Percentiles rank a stretch among this genome's conserved stretches.
Evolutionary conservation across 1,284 basidiomycete species (phyloP).

Genomic region (Cryptococcus depauperatus): DNA sequence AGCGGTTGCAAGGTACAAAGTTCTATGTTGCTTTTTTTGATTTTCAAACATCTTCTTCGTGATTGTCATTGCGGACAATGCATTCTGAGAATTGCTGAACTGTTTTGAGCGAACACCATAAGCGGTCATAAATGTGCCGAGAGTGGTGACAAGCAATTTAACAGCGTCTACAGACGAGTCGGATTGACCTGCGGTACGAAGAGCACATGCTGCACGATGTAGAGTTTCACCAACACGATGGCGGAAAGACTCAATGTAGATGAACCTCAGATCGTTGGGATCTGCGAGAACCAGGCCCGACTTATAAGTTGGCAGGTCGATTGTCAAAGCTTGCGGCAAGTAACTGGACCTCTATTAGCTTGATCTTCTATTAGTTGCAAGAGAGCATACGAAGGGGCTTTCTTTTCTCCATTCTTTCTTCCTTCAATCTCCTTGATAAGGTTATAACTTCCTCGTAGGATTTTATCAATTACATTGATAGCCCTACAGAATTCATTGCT

Average conservation of each 20-base stretch:
- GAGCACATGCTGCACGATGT: conserved; percentile 59
- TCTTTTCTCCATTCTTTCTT: conserved; percentile 33
- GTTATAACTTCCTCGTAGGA: conserved; percentile 28
- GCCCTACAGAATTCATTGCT: conserved; percentile 92
- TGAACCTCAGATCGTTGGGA: conserved; percentile 65
- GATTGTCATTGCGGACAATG: conserved; percentile 27
- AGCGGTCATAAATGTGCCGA: conserved; percentile 37
- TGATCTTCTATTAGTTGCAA: not conserved
- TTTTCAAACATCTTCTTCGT: conserved; percentile 39
- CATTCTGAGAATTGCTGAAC: conserved; percentile 28
- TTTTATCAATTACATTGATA: conserved; percentile 40
- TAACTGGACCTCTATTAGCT: conserved; percentile 43
- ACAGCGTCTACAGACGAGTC: conserved; percentile 94
- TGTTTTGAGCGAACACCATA: conserved; percentile 42
- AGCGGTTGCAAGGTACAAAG: conserved; percentile 32
- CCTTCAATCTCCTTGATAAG: conserved; percentile 38
- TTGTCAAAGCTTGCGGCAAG: conserved; percentile 54
- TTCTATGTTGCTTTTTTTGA: conserved; percentile 38
- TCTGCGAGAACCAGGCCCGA: conserved; percentile 71
- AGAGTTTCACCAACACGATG: conserved; percentile 62
- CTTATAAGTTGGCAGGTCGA: conserved; percentile 56
- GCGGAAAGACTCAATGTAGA: conserved; percentile 57
- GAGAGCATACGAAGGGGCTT: conserved; percentile 20
- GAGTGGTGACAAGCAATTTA: conserved; percentile 47
- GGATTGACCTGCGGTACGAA: conserved; percentile 60